phyloP scores from a whole-genome alignment of 495 filamentous ascomycete genomes.

The Aspergillus indologenus region DNA sequence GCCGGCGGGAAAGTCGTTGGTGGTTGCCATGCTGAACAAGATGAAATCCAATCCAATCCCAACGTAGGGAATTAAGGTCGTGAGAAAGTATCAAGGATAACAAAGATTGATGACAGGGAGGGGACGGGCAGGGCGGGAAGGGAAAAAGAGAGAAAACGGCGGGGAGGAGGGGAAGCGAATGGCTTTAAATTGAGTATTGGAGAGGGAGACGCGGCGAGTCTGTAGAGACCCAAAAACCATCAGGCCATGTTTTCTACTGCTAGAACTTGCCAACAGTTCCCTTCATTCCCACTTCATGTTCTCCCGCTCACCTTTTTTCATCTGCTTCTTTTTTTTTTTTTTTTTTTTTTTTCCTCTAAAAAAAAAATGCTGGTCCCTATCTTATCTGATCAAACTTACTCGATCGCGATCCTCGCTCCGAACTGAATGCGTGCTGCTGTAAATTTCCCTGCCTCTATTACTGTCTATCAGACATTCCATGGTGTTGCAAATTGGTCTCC shows the following conservation, averaged over 20 bases:
- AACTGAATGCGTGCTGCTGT: neutral
- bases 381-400: conserved; percentile 4
- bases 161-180: conserved; percentile 5
- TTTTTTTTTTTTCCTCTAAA: too few relatives aligned
- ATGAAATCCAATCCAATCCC: neutral
- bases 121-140: conserved; percentile 4
- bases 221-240: conserved; percentile 2
- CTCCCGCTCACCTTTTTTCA: neutral
- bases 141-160: conserved; percentile 6
- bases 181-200: conserved; percentile 3
- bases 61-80: conserved; percentile 2
- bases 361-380: neutral
- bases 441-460: too few relatives aligned
- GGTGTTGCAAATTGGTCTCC: neutral
- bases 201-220: conserved; percentile 4
- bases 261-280: neutral
- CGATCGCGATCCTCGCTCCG: neutral
- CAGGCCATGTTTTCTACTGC: neutral
- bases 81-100: conserved; percentile 4
- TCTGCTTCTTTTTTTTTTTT: conserved; percentile 2
- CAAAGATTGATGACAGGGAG: neutral
- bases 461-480: neutral
- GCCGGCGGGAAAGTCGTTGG: conserved; percentile 54
- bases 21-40: conserved; percentile 52
- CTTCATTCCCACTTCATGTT: neutral